phyloP scores from a whole-genome alignment of 2,329 filamentous ascomycete genomes.

The Alternaria triticina region DNA sequence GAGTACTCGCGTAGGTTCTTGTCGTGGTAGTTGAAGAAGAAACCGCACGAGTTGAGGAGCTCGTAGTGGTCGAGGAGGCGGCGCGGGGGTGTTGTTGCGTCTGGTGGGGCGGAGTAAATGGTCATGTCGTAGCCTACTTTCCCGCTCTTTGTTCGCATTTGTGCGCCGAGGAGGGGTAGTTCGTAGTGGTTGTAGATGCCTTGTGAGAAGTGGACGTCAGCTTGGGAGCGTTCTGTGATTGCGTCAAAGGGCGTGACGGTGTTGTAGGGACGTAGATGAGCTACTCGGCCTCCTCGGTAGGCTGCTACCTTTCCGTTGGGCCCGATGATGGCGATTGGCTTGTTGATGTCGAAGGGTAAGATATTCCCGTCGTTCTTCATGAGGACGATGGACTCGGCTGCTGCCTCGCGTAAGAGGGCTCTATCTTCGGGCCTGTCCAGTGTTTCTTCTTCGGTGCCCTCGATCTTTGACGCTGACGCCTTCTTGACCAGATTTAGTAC shows the following conservation, averaged over 20 bases:
- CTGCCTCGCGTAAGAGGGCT: not conserved
- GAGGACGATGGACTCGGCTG: not conserved
- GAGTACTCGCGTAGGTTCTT: not conserved
- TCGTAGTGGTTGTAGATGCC: not conserved
- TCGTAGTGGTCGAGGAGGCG: too few species aligned
- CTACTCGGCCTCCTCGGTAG: slow-evolving; percentile 8
- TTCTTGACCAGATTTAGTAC: slow-evolving; percentile 67
- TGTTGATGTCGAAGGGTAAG: not conserved
- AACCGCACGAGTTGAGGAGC: not conserved
- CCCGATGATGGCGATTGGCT: slow-evolving; percentile 67
- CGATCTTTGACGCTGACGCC: not conserved
- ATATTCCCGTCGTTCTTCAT: not conserved
- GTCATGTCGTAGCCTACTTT: too few species aligned
- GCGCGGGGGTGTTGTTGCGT: too few species aligned
- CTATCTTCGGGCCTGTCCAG: not conserved
- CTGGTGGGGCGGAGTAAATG: too few species aligned
- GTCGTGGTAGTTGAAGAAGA: not conserved
- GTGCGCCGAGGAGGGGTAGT: not conserved
- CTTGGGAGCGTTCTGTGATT: not conserved
- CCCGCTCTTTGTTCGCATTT: too few species aligned
- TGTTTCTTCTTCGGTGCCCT: not conserved
- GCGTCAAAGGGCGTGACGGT: not conserved
- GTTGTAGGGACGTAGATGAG: not conserved
- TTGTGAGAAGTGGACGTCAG: not conserved
- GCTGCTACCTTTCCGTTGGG: slow-evolving; percentile 64